phyloP scores from a whole-genome alignment of 257 asterid species.

The Lithospermum erythrorhizon region DNA sequence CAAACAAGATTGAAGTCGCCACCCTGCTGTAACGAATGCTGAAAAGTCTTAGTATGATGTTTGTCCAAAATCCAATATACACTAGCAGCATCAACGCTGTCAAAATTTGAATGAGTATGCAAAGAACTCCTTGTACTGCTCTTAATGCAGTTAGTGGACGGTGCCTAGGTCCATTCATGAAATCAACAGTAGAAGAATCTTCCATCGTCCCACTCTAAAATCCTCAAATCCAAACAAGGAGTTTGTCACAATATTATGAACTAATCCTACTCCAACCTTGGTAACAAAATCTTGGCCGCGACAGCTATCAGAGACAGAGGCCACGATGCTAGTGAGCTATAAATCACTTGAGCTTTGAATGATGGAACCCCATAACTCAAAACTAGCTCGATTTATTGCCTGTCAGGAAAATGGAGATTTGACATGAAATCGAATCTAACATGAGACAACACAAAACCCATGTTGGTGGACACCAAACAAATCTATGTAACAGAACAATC shows the following conservation, averaged over 20 bases:
- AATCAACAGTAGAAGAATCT: slow-evolving; percentile 12
- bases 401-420: not conserved
- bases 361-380: no score
- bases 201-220: slow-evolving; percentile 25
- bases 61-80: slow-evolving; percentile 56
- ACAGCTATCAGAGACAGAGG: not conserved
- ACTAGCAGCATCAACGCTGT: slow-evolving; percentile 74
- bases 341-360: not conserved
- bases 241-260: no score
- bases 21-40: slow-evolving; percentile 57
- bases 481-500: no score
- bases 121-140: slow-evolving; percentile 48
- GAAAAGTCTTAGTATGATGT: slow-evolving; percentile 42
- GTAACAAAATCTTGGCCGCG: not conserved
- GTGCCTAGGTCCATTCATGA: slow-evolving; percentile 39
- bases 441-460: no score
- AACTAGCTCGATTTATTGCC: not conserved
- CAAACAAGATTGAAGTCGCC: slow-evolving; percentile 49
- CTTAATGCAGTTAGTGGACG: slow-evolving; percentile 43
- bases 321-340: no score
- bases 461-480: no score
- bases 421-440: not conserved
- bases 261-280: not conserved
- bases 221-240: no score
- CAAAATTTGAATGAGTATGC: slow-evolving; percentile 38